Evolutionary conservation across 2,329 filamentous ascomycete genomes (phyloP).

Genomic region (Cordyceps cateniannulata): DNA sequence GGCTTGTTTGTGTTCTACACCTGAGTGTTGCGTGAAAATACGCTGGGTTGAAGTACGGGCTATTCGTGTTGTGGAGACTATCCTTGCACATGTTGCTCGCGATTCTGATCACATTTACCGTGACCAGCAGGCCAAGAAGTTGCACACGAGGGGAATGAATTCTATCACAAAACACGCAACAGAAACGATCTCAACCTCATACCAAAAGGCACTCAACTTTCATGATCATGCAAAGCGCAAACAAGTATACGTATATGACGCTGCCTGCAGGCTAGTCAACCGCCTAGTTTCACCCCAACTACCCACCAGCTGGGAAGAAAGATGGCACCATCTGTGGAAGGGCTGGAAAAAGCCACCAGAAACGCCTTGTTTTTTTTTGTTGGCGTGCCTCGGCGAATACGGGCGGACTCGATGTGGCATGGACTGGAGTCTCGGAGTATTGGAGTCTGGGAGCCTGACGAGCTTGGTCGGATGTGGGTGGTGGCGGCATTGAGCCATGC

Average conservation of each 20-base stretch:
- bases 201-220: background rate
- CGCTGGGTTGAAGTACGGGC: too few species aligned
- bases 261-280: background rate
- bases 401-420: background rate
- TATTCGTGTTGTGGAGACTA: too few species aligned
- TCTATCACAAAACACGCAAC: too few species aligned
- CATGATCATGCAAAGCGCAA: background rate
- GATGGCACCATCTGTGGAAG: background rate
- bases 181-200: background rate
- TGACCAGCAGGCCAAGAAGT: too few species aligned
- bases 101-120: too few species aligned
- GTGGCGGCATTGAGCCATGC: background rate
- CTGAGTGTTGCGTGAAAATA: too few species aligned
- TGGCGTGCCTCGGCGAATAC: background rate
- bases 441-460: background rate
- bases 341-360: background rate
- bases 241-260: background rate
- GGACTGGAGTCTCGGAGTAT: background rate
- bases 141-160: too few species aligned
- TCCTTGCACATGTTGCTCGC: too few species aligned
- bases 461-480: background rate
- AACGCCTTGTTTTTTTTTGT: background rate
- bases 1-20: too few species aligned
- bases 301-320: slow-evolving; percentile 1
- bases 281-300: background rate